A percentile compares a stretch with the other conserved stretches of the same genome.
phyloP scores from a whole-genome alignment of 768 basidiomycete genomes.

The Rhizopogon rudus region DNA sequence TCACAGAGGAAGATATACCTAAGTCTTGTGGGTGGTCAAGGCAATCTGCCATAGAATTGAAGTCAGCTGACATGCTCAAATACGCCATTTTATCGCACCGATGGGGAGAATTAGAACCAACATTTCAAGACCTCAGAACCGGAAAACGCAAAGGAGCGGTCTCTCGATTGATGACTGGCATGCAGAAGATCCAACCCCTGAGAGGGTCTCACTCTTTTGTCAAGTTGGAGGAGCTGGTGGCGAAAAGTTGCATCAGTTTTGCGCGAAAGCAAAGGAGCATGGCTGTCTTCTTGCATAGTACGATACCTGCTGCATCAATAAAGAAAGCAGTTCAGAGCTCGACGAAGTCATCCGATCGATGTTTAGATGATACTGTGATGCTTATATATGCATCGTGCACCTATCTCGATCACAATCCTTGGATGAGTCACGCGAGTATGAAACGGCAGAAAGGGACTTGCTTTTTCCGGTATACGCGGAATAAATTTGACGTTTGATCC shows the following conservation, averaged over 20 bases:
- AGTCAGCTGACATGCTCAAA: not conserved
- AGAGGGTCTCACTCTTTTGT: too few species aligned
- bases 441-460: too few species aligned
- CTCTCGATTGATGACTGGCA: too few species aligned
- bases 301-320: constrained; percentile 13
- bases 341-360: constrained; percentile 13
- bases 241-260: not conserved
- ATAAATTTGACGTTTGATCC: too few species aligned
- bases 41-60: not conserved
- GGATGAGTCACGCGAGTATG: not conserved
- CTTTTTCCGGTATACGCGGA: too few species aligned
- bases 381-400: constrained; percentile 11
- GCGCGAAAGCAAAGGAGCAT: not conserved
- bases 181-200: too few species aligned
- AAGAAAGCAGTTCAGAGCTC: constrained; percentile 11
- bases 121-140: not conserved
- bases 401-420: not conserved
- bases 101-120: constrained; percentile 5
- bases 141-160: not conserved
- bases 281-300: constrained; percentile 4
- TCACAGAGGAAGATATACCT: not conserved
- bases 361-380: constrained; percentile 12
- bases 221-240: not conserved
- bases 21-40: not conserved
- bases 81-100: constrained; percentile 10